Evolutionary conservation across 2,329 filamentous ascomycete species (phyloP).

Genomic region (Huntiella savannae): DNA sequence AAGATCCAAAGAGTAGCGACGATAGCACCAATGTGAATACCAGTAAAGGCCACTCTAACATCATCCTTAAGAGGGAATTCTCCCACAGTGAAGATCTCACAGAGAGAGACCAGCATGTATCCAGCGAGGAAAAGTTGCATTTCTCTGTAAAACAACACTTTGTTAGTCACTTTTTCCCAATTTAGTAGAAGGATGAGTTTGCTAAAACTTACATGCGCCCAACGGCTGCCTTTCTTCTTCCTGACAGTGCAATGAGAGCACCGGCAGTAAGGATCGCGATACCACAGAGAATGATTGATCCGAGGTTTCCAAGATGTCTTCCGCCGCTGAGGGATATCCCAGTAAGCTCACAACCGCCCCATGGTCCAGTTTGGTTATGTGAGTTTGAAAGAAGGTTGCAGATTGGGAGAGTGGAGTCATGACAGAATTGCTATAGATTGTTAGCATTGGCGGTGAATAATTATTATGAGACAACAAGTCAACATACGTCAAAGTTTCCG

Average conservation of each 20-base stretch:
- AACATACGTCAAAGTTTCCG: constrained; percentile 38
- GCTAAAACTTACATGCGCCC: constrained; percentile 52
- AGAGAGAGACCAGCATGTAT: constrained; percentile 76
- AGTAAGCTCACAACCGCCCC: constrained; percentile 53
- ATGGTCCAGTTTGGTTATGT: constrained; percentile 38
- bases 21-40: constrained; percentile 77
- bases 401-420: constrained; percentile 62
- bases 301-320: constrained; percentile 61
- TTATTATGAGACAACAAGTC: background rate
- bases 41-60: constrained; percentile 67
- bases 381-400: constrained; percentile 56
- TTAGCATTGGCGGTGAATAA: background rate
- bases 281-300: constrained; percentile 71
- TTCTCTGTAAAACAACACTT: constrained; percentile 39
- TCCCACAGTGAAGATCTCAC: constrained; percentile 91
- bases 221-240: constrained; percentile 82
- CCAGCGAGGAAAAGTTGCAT: constrained; percentile 86
- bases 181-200: background rate
- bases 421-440: constrained; percentile 51
- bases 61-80: constrained; percentile 57
- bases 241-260: constrained; percentile 59
- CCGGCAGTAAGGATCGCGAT: constrained; percentile 51
- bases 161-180: constrained; percentile 8
- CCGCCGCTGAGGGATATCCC: constrained; percentile 55
- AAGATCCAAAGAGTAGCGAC: constrained; percentile 78